Conservation (phyloP, 2,329 filamentous ascomycete genomes). For the Botryosphaeria dothidea region DNA sequence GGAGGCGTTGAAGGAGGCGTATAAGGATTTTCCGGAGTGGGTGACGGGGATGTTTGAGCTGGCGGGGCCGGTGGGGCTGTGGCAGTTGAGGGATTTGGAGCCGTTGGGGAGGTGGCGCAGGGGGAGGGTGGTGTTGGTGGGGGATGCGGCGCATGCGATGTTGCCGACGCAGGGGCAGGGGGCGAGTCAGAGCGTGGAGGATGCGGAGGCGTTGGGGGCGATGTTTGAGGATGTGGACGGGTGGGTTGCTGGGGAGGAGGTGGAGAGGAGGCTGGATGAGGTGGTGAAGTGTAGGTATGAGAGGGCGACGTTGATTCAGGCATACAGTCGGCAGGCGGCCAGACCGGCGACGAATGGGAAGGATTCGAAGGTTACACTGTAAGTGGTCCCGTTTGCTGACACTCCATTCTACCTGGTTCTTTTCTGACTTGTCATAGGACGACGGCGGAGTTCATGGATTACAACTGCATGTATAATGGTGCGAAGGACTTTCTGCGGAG, state of each 20-base stretch:
- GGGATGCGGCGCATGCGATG: constrained; percentile 60
- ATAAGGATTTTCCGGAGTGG: constrained; percentile 46
- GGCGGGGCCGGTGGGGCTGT: constrained; percentile 41
- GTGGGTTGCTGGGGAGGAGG: constrained; percentile 16
- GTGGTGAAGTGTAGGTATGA: constrained; percentile 27
- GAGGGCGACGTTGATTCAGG: constrained; percentile 44
- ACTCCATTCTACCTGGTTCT: no score
- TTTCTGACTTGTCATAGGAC: constrained; percentile 22
- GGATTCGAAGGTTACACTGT: constrained; percentile 19
- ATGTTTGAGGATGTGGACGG: constrained; percentile 11
- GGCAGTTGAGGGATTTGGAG: constrained; percentile 49
- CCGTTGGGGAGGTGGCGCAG: constrained; percentile 47
- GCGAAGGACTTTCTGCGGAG: constrained; percentile 34
- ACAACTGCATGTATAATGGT: constrained; percentile 41
- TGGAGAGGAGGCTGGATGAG: constrained; percentile 3
- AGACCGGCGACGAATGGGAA: constrained; percentile 39
- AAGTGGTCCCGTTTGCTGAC: constrained; percentile 21
- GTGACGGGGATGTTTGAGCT: constrained; percentile 34
- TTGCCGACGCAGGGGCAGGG: constrained; percentile 58
- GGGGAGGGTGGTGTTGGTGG: constrained; percentile 53
- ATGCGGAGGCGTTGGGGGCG: constrained; percentile 47
- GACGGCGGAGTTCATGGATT: constrained; percentile 45
- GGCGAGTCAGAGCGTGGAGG: constrained; percentile 57
- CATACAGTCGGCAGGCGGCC: constrained; percentile 46
- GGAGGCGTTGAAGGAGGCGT: constrained; percentile 42